phyloP scores from a whole-genome alignment of 345 rosid genomes.

The Reutealis trisperma region DNA sequence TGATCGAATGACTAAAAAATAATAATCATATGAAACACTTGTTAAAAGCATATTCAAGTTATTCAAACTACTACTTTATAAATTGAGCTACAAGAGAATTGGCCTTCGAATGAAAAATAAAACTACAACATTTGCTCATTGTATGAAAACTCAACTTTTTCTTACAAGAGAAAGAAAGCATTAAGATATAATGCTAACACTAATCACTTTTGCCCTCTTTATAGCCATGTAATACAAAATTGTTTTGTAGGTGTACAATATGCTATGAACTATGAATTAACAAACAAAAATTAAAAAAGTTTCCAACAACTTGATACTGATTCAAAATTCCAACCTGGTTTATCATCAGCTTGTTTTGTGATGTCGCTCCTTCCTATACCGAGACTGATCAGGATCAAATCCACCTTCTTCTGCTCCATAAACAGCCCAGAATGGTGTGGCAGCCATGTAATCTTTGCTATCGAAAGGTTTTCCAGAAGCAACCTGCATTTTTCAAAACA shows the following conservation, averaged over 20 bases:
- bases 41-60: neutral
- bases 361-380: conserved; percentile 80
- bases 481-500: conserved; percentile 45
- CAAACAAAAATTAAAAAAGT: neutral
- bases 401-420: conserved; percentile 97
- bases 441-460: conserved; percentile 84
- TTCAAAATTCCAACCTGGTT: conserved; percentile 27
- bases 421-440: conserved; percentile 91
- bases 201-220: neutral
- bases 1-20: neutral
- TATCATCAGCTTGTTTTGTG: conserved; percentile 61
- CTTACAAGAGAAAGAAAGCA: neutral
- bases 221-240: conserved; percentile 19
- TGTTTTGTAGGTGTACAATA: conserved; percentile 8
- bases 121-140: neutral
- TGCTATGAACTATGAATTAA: conserved; percentile 2
- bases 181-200: conserved; percentile 1
- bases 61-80: neutral
- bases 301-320: neutral
- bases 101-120: neutral
- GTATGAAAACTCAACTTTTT: neutral
- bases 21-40: neutral
- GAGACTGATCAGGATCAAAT: conserved; percentile 81
- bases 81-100: neutral
- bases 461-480: conserved; percentile 76